These are phyloP conservation scores for Schizochytrium sp. DNA, from an alignment of 108 stramenopile species.

Conservation along the genomic window DNA sequence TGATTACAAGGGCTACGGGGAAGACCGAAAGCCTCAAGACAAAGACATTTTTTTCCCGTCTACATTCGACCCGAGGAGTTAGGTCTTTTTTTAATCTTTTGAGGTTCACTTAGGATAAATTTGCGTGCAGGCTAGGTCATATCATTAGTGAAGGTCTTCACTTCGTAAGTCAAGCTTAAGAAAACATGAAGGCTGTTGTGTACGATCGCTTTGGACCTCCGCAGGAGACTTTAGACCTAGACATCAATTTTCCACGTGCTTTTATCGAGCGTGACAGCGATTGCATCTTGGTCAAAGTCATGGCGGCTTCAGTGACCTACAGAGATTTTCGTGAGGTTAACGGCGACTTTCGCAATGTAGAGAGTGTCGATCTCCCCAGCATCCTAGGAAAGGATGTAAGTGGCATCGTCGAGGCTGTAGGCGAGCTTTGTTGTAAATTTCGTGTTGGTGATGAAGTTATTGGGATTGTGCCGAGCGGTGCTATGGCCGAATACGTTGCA, in stretches of 20 bases:
- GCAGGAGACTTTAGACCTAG: constrained; percentile 15
- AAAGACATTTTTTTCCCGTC: no score
- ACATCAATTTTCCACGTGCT: neutral
- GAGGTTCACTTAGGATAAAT: no score
- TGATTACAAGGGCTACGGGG: no score
- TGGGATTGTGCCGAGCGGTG: constrained; percentile 26
- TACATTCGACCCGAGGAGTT: no score
- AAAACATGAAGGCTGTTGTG: constrained; percentile 57
- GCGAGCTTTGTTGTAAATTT: constrained; percentile 42
- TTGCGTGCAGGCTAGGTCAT: no score
- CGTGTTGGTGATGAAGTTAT: neutral
- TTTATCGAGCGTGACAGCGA: constrained; percentile 35
- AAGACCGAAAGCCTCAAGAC: no score
- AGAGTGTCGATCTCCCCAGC: neutral
- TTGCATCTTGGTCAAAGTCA: neutral
- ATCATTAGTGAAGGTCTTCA: no score
- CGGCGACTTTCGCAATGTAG: constrained; percentile 26
- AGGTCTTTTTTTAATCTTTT: no score
- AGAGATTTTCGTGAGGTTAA: constrained; percentile 12
- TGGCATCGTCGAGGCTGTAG: constrained; percentile 54
- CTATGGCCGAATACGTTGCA: constrained; percentile 53
- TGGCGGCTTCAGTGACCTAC: constrained; percentile 26
- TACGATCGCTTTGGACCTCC: constrained; percentile 47
- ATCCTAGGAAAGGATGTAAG: constrained; percentile 29
- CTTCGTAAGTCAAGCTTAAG: neutral